A percentile compares a stretch with the other conserved stretches of the same genome.
These are phyloP conservation scores for Blumeriella jaapii DNA, from an alignment of 2,329 filamentous ascomycete species.

Conservation along the genomic window DNA sequence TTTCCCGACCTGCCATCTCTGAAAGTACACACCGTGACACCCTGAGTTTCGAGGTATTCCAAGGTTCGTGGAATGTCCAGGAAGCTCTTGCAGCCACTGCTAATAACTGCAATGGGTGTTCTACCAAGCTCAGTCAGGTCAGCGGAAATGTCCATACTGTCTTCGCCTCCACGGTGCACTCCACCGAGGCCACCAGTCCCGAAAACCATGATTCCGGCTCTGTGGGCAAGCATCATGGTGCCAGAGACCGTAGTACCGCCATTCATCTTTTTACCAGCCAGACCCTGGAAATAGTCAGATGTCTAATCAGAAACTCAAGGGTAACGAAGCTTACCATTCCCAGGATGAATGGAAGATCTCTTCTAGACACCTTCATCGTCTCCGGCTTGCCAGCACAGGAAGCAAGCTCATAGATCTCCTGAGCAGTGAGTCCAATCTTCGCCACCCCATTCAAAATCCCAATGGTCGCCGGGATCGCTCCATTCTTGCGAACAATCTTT, in stretches of 20 bases:
- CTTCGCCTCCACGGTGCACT: slow-evolving; percentile 80
- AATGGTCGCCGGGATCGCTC: slow-evolving; percentile 81
- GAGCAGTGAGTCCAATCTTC: slow-evolving; percentile 60
- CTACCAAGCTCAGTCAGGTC: slow-evolving; percentile 89
- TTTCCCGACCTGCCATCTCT: slow-evolving; percentile 66
- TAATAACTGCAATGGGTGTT: slow-evolving; percentile 78
- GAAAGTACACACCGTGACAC: slow-evolving; percentile 80
- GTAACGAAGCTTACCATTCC: slow-evolving; percentile 50
- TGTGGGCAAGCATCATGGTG: slow-evolving; percentile 79
- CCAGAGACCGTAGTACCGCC: slow-evolving; percentile 90
- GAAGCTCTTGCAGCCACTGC: slow-evolving; percentile 91
- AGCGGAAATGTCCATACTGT: slow-evolving; percentile 85
- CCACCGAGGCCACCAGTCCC: slow-evolving; percentile 91
- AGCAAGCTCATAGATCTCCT: slow-evolving; percentile 62
- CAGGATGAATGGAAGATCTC: slow-evolving; percentile 73
- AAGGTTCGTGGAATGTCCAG: slow-evolving; percentile 83
- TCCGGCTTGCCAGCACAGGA: slow-evolving; percentile 50
- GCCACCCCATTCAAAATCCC: slow-evolving; percentile 77
- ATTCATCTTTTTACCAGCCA: slow-evolving; percentile 57
- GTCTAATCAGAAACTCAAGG: background rate
- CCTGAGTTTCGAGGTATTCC: slow-evolving; percentile 62
- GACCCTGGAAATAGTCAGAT: slow-evolving; percentile 34
- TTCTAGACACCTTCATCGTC: slow-evolving; percentile 73
- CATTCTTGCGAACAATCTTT: slow-evolving; percentile 66
- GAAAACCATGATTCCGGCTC: slow-evolving; percentile 85